A percentile compares a stretch with the other conserved stretches of the same genome.
phyloP scores from a whole-genome alignment of 352 stramenopile species.

The Globisporangium paddicum region DNA sequence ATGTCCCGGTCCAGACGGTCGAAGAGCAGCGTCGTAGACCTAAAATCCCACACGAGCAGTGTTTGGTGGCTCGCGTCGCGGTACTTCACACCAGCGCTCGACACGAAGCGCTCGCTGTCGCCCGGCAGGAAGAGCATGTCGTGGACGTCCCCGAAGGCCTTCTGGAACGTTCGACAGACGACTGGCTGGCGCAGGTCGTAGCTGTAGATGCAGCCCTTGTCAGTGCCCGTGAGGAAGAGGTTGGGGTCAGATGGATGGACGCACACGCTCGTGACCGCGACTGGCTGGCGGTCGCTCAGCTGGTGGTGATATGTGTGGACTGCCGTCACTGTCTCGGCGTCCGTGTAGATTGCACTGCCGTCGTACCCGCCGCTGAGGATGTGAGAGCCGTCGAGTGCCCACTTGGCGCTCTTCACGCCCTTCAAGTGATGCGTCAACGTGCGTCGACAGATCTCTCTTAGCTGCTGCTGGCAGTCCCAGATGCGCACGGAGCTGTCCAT shows the following conservation, averaged over 20 bases:
- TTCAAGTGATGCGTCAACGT: slow-evolving; percentile 23
- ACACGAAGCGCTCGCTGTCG: slow-evolving; percentile 33
- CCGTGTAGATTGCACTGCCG: slow-evolving; percentile 17
- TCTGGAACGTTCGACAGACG: slow-evolving; percentile 10
- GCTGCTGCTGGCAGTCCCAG: slow-evolving; percentile 23
- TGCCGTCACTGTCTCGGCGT: slow-evolving; percentile 27
- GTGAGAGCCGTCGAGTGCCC: slow-evolving; percentile 37
- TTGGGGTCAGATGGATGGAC: slow-evolving; percentile 24
- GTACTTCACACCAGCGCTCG: slow-evolving; percentile 31
- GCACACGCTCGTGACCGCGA: slow-evolving; percentile 22
- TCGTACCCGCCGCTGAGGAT: slow-evolving; percentile 50
- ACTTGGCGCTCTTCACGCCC: slow-evolving; percentile 50
- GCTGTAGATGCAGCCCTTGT: slow-evolving; percentile 26
- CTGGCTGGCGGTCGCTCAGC: neutral
- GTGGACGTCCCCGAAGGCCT: slow-evolving; percentile 39
- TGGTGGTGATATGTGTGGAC: slow-evolving; percentile 6
- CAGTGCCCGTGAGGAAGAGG: slow-evolving; percentile 29
- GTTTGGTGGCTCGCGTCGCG: slow-evolving; percentile 56
- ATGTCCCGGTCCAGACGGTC: slow-evolving; percentile 47
- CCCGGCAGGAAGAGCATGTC: slow-evolving; percentile 47
- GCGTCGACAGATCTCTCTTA: slow-evolving; percentile 6
- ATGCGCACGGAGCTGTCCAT: slow-evolving; percentile 53
- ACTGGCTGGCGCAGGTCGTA: slow-evolving; percentile 27
- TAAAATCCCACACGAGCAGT: slow-evolving; percentile 60
- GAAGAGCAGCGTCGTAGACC: slow-evolving; percentile 33